Percentiles rank a stretch among this genome's conserved stretches.
These are phyloP conservation scores for Phytophthora nicotianae DNA, from an alignment of 352 stramenopile genomes.

Conservation along the genomic window DNA sequence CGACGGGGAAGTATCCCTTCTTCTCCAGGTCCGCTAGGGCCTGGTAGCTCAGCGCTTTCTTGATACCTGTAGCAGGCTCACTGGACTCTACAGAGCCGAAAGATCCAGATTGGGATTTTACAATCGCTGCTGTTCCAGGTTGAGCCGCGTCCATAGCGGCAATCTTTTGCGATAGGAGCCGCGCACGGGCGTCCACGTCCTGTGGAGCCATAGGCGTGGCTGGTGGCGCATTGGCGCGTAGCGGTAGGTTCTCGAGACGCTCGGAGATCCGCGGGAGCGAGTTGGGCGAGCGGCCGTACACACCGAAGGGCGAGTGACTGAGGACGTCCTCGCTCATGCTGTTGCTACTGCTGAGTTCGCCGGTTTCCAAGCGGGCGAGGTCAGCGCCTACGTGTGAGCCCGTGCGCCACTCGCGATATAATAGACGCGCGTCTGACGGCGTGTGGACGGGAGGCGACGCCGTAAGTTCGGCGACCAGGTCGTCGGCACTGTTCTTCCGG, in stretches of 20 bases:
- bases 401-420: constrained; percentile 85
- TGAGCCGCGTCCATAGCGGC: constrained; percentile 32
- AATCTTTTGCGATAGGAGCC: constrained; percentile 71
- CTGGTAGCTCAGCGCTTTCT: constrained; percentile 82
- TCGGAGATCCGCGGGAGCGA: constrained; percentile 75
- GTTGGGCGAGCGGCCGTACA: constrained; percentile 52
- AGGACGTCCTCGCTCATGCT: constrained; percentile 68
- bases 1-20: constrained; percentile 80
- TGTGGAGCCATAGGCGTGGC: constrained; percentile 15
- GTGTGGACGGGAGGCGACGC: constrained; percentile 55
- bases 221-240: constrained; percentile 53
- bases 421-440: constrained; percentile 66
- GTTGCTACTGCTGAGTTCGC: constrained; percentile 10
- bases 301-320: constrained; percentile 68
- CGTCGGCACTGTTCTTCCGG: constrained; percentile 71
- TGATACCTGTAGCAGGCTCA: constrained; percentile 54
- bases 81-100: constrained; percentile 43
- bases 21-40: constrained; percentile 84
- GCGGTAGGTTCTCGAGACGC: constrained; percentile 61
- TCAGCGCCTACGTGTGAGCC: constrained; percentile 53
- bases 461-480: constrained; percentile 57
- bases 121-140: constrained; percentile 8
- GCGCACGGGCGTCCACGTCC: constrained; percentile 61
- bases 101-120: constrained; percentile 60
- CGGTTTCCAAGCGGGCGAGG: constrained; percentile 31